These are phyloP conservation scores for Isochrysis galbana DNA, from an alignment of 78 protist genomes.

Conservation along the genomic window DNA sequence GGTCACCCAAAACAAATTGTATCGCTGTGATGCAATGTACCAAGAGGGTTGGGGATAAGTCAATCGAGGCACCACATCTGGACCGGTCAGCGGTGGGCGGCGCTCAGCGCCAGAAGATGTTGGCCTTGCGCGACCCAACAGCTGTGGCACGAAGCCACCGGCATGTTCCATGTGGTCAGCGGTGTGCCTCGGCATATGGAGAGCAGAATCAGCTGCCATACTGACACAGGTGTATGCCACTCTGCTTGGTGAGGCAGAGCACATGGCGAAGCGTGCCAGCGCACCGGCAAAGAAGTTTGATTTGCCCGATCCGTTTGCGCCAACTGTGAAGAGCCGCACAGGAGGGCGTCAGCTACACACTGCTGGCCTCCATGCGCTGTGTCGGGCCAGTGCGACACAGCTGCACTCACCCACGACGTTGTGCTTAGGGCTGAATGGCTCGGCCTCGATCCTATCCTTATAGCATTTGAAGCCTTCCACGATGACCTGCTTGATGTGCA, in stretches of 20 bases:
- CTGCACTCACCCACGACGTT: constrained; percentile 75
- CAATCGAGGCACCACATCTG: background rate
- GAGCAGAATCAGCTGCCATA: background rate
- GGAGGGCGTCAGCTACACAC: background rate
- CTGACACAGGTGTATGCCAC: background rate
- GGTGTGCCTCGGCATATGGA: background rate
- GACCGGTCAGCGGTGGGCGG: too few species aligned
- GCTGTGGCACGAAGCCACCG: too few species aligned
- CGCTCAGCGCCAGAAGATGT: too few species aligned
- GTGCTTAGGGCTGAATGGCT: constrained; percentile 39
- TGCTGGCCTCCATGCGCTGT: too few species aligned
- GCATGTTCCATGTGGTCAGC: too few species aligned
- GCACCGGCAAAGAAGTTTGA: constrained; percentile 61
- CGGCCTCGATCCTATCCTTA: constrained; percentile 38
- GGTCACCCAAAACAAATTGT: constrained; percentile 83
- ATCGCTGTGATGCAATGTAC: constrained; percentile 63
- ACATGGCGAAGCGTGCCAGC: background rate
- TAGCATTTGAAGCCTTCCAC: constrained; percentile 71
- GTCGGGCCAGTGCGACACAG: too few species aligned
- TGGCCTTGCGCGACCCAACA: too few species aligned
- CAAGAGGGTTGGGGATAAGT: background rate
- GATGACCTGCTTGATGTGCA: constrained; percentile 59
- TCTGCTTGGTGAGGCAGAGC: background rate
- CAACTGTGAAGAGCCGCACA: constrained; percentile 28
- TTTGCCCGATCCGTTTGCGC: constrained; percentile 77